Conservation (phyloP, 345 rosid genomes). For the Aquilaria sinensis region DNA sequence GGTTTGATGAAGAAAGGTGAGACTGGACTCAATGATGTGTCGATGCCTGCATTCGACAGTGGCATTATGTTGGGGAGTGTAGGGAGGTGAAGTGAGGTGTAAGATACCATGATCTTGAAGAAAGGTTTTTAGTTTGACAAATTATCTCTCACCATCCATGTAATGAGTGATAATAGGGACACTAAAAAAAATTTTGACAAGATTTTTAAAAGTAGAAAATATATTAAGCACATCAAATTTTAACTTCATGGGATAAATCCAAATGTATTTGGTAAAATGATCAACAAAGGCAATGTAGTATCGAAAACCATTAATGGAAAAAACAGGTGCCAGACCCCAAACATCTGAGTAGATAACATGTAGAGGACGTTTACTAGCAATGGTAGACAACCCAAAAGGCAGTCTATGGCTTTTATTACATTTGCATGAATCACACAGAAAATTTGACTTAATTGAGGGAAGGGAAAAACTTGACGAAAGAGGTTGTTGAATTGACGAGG, state of each 20-base stretch:
- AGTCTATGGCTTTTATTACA: not conserved
- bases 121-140: not conserved
- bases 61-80: not conserved
- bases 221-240: too few relatives aligned
- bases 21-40: too few relatives aligned
- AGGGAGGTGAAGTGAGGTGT: not conserved
- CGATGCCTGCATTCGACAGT: too few relatives aligned
- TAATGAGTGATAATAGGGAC: not conserved
- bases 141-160: not conserved
- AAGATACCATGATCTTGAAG: not conserved
- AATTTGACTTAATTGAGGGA: not conserved
- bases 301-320: too few relatives aligned
- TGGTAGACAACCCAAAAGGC: not conserved
- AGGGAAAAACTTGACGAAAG: not conserved
- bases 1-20: too few relatives aligned
- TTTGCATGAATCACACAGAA: not conserved
- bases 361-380: not conserved
- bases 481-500: not conserved
- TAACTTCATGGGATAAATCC: too few relatives aligned
- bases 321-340: too few relatives aligned
- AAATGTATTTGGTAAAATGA: too few relatives aligned
- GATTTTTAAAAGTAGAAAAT: too few relatives aligned
- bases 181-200: not conserved
- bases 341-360: not conserved
- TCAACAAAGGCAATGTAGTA: too few relatives aligned